Evolutionary conservation across 2,329 filamentous ascomycete species (phyloP), one percentile per base, ranked within the genome.

Genomic region (Paecilomyces sp.): DNA sequence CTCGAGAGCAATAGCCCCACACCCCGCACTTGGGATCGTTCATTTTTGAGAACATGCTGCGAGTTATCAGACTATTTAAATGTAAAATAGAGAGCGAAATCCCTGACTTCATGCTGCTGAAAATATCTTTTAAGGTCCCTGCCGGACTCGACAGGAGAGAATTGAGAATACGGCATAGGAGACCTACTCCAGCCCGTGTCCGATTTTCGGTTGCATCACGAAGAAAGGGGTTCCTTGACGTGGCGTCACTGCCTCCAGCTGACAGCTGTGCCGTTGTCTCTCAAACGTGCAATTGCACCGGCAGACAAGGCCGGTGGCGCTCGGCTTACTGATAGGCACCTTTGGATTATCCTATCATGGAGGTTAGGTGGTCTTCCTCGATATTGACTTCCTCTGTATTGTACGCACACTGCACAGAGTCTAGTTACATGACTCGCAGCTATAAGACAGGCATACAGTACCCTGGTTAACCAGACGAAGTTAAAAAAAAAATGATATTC

Each of bases 21-120:
- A 58, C 57, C 57, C 57, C 57, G 57, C 57, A 58, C 57, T 58
- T 58, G 47, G 11, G 28, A 31, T 55, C 24, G 9, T 33, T 31
- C 54, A n/a, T n/a, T 22, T 30, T 3, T 22, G 12, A 34, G 30
- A 36, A 22, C 8, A 31, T 28, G 24, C 25, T 31, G 54, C 25
- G 13, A 34, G 28, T 34, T 15, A 18, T 54, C 24, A 54, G n/a
- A 31, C 22, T 31, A 28, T 54, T 31, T 28, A 28, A 54, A 54
- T 24, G 51, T 54, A 55, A 9, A n/a, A 33, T 1, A 55, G 30
- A 24, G 15, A n/a, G 15, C n/a, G 4, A 18, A 5, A 18, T 47
- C 13, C 18, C 41, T 22, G n/a, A 18, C 3, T 18, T 47, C 41
- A 33, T 47, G 36, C 15, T 47, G 36, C 15, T 47, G 41, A 47